Base-by-base conservation (phyloP, 1,284 basidiomycete genomes). In the Austroboletus niveus region DNA sequence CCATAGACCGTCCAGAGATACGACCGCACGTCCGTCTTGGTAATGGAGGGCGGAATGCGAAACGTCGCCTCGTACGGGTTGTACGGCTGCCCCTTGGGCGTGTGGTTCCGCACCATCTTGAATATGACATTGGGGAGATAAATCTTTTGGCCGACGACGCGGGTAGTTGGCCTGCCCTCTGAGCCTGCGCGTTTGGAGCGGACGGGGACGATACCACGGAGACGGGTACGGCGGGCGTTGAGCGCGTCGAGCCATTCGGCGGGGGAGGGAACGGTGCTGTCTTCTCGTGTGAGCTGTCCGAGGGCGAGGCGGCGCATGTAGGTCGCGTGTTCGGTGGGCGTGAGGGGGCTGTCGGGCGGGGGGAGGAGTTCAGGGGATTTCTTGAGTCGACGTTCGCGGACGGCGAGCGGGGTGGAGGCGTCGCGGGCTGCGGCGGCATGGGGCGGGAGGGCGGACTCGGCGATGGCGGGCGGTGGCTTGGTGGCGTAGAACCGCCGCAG, bases 61-160 rank as follows among this genome's bases (percentile, higher is more conserved):
- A 98, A 97, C 2, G 95, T 98, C 8, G 94, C 94, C 69, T 94
- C 89, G 75, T 87, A 94, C 2, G 94, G 90, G 60, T 98, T 96
- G 77, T 98, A 98, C 5, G 91, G 76, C 62, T 90, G 72, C 0
- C 89, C 91, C 2, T 75, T 71, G 0, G 80, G 83, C 0, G 92
- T 94, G 63, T 87, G 72, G 71, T 98, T 98, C 38, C 91, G 85
- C 42, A 96, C 85, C 49, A 98, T 78, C 51, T 84, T 81, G 70
- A 97, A 85, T 57, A 88, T 71, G 61, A 90, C 79, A 70, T 97
- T 97, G 42, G 94, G 95, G 41, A 98, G 82, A 72, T 92, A 98
- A 42, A 94, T 79, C 58, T 85, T 83, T 63, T 89, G 82, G 44
- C 92, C 94, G 48, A 92, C 77, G 45, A 92, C 79, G 53, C 79